phyloP scores from a whole-genome alignment of 306 rosid genomes.

The Betula pendula region DNA sequence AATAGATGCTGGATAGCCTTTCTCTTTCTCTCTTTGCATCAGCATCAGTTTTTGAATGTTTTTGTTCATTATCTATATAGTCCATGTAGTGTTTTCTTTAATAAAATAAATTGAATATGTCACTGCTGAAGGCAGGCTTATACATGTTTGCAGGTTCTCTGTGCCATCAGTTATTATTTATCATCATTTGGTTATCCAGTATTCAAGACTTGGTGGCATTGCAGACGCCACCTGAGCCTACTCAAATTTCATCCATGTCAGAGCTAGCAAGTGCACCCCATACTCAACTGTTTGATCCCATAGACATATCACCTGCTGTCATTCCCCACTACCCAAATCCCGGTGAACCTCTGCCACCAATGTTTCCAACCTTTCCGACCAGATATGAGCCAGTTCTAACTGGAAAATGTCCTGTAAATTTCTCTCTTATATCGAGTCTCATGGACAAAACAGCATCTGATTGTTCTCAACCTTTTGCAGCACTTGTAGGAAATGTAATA shows the following conservation, averaged over 20 bases:
- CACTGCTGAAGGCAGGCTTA: constrained; percentile 27
- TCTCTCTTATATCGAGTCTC: constrained; percentile 63
- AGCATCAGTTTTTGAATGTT: background rate
- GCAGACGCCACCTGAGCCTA: constrained; percentile 38
- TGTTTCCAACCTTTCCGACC: constrained; percentile 85
- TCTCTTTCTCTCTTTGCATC: background rate
- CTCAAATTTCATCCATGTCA: constrained; percentile 36
- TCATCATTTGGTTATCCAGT: constrained; percentile 64
- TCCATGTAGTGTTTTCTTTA: background rate
- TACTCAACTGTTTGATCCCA: constrained; percentile 76
- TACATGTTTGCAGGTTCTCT: constrained; percentile 68
- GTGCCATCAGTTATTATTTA: constrained; percentile 57
- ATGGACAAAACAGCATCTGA: constrained; percentile 85
- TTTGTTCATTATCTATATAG: background rate
- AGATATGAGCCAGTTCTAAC: constrained; percentile 82
- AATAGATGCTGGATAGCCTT: background rate
- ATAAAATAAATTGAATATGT: background rate
- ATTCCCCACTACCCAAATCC: constrained; percentile 77
- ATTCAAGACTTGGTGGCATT: constrained; percentile 62
- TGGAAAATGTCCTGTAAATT: constrained; percentile 90
- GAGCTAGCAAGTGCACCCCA: constrained; percentile 70
- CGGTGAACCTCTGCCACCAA: constrained; percentile 65
- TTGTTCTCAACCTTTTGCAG: constrained; percentile 87
- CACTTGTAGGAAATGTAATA: constrained; percentile 77
- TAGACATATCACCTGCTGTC: constrained; percentile 92